A percentile compares a stretch with the other conserved stretches of the same genome.
phyloP scores from a whole-genome alignment of 768 basidiomycete genomes.

The Cantharellus anzutake region DNA sequence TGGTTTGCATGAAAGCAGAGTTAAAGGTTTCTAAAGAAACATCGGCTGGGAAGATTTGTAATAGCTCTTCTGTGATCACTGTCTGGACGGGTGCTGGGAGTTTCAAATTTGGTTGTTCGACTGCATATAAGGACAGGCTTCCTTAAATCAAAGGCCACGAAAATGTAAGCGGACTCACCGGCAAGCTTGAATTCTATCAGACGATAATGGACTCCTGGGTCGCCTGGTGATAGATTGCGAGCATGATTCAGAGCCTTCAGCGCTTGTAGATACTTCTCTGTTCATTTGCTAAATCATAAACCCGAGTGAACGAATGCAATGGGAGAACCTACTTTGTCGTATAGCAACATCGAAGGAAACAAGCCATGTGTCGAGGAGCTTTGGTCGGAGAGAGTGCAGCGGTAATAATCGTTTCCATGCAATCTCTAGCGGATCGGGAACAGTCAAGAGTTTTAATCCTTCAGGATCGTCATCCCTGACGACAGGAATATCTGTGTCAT shows the following conservation, averaged over 20 bases:
- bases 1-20: conserved; percentile 51
- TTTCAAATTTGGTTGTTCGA: too few species aligned
- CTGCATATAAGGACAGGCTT: too few species aligned
- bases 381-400: conserved; percentile 30
- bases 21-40: conserved; percentile 49
- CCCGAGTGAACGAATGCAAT: too few species aligned
- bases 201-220: conserved; percentile 55
- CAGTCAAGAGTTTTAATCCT: conserved; percentile 47
- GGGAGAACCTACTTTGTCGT: conserved; percentile 44
- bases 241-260: conserved; percentile 44
- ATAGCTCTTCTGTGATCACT: conserved; percentile 18
- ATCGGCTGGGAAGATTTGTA: conserved; percentile 34
- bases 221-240: conserved; percentile 25
- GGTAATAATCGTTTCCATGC: conserved; percentile 55
- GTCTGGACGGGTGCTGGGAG: conserved; percentile 28
- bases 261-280: conserved; percentile 72
- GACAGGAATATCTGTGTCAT: conserved; percentile 36
- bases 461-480: conserved; percentile 70
- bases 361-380: conserved; percentile 52
- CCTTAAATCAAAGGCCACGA: too few species aligned
- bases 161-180: conserved; percentile 21
- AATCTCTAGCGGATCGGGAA: conserved; percentile 48
- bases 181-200: conserved; percentile 40
- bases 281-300: too few species aligned
- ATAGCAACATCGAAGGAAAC: conserved; percentile 64